These are phyloP conservation scores for Chalaropsis ovoidea DNA, from an alignment of 2,329 filamentous ascomycete genomes.

Conservation along the genomic window DNA sequence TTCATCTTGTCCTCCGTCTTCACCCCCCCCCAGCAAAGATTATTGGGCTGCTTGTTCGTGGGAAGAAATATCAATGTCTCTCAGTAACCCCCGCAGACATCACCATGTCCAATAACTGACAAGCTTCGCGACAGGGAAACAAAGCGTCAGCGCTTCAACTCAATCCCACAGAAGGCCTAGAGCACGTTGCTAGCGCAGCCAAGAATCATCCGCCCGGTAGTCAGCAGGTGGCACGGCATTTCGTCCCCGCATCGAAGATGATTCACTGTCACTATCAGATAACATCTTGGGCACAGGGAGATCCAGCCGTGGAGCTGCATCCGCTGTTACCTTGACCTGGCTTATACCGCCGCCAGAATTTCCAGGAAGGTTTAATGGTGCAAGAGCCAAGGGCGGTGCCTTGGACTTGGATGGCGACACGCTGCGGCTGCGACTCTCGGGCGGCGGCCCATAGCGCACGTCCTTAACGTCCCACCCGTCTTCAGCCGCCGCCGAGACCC, in stretches of 20 bases:
- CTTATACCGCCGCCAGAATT: not conserved
- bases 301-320: slow-evolving; percentile 21
- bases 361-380: slow-evolving; percentile 14
- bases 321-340: not conserved
- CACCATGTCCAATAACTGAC: too few relatives aligned
- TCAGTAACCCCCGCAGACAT: too few relatives aligned
- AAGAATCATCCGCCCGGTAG: slow-evolving; percentile 24
- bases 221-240: slow-evolving; percentile 20
- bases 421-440: slow-evolving; percentile 29
- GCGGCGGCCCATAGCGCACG: slow-evolving; percentile 62
- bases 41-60: too few relatives aligned
- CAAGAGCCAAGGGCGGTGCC: slow-evolving; percentile 12
- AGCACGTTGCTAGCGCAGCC: slow-evolving; percentile 22
- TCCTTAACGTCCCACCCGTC: slow-evolving; percentile 80
- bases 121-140: not conserved
- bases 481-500: slow-evolving; percentile 76
- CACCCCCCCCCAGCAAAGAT: too few relatives aligned
- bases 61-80: too few relatives aligned
- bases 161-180: not conserved
- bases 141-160: not conserved
- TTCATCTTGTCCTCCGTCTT: too few relatives aligned
- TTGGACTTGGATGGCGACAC: slow-evolving; percentile 25
- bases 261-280: slow-evolving; percentile 23
- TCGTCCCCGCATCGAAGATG: slow-evolving; percentile 17
- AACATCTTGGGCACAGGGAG: slow-evolving; percentile 23